Base-by-base conservation (phyloP, 495 filamentous ascomycete genomes). In the Filosporella fistucella region DNA sequence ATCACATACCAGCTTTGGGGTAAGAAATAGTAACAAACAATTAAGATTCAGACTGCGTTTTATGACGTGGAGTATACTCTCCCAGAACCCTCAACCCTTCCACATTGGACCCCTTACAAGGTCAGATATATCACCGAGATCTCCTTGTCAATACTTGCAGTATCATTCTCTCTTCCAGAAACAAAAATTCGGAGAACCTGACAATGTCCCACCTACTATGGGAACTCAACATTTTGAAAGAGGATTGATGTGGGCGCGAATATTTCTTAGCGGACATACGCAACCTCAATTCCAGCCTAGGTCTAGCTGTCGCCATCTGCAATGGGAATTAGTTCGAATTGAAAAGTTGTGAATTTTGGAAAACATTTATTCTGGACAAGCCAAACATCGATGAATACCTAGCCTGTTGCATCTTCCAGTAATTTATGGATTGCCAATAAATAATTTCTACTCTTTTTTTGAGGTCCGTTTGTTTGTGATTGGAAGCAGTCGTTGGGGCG, bases 221-320 rank as follows among this genome's bases (percentile, higher is more conserved):
- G 64, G 64, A 1, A 47, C 63, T 5, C 59, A 62, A 45, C 60
- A 65, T 55, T 62, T 43, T 48, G 62, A 68, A 40, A 28, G 58
- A 1, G 62, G 61, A 0, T 33, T 62, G 16, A 65, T 64, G 58
- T 67, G 60, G 60, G 62, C 69, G 12, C 62, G 72, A 30, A 71
- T 80, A 2, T 68, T 63, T 40, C 65, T 73, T 47, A 65, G 66
- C 20, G 80, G 78, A 1, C 80, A 76, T 55, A 77, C 67, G 76
- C 64, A 75, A 48, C 78, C 80, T 0, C 68, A 75, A 42, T 81
- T 73, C 49, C 65, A 71, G 11, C 78, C 80, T 4, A 67, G 70
- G 18, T 76, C 68, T 1, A 69, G 68, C 0, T 85, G 80, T 52
- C 63, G 80, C 7, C 77, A 84, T 42, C 45, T 86, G 39, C 78